Evolutionary conservation across 2,329 filamentous ascomycete genomes (phyloP).

Genomic region (Aureobasidium vineae): DNA sequence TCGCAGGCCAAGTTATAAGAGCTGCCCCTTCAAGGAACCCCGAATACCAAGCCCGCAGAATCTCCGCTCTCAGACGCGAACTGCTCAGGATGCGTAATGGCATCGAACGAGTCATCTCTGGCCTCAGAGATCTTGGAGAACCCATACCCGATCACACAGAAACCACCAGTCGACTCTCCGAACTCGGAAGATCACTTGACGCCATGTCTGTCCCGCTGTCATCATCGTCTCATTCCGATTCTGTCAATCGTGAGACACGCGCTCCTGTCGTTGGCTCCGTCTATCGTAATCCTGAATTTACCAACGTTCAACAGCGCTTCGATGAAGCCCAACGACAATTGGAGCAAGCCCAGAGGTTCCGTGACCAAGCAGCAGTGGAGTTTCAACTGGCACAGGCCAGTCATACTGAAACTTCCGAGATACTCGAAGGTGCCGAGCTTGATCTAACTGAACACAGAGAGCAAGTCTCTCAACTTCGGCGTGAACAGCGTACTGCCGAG

Average conservation of each 20-base stretch:
- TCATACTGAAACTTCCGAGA: slow-evolving; percentile 27
- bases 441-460: slow-evolving; percentile 37
- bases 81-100: slow-evolving; percentile 41
- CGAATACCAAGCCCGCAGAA: slow-evolving; percentile 39
- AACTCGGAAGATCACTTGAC: slow-evolving; percentile 37
- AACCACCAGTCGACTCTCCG: slow-evolving; percentile 34
- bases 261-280: slow-evolving; percentile 22
- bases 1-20: slow-evolving; percentile 27
- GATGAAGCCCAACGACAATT: slow-evolving; percentile 36
- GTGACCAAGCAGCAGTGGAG: slow-evolving; percentile 38
- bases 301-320: slow-evolving; percentile 35
- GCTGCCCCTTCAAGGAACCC: slow-evolving; percentile 34
- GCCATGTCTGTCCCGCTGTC: slow-evolving; percentile 28
- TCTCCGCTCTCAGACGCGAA: slow-evolving; percentile 41
- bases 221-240: not conserved
- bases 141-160: slow-evolving; percentile 37
- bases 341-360: slow-evolving; percentile 36
- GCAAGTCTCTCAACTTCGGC: slow-evolving; percentile 37
- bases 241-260: slow-evolving; percentile 1
- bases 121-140: slow-evolving; percentile 40
- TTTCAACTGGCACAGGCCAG: slow-evolving; percentile 13
- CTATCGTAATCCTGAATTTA: slow-evolving; percentile 31
- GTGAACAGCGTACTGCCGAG: slow-evolving; percentile 39
- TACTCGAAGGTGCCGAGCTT: slow-evolving; percentile 37
- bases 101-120: slow-evolving; percentile 41